These are phyloP conservation scores for Abortiporus biennis DNA, from an alignment of 1,284 basidiomycete species.

Conservation along the genomic window DNA sequence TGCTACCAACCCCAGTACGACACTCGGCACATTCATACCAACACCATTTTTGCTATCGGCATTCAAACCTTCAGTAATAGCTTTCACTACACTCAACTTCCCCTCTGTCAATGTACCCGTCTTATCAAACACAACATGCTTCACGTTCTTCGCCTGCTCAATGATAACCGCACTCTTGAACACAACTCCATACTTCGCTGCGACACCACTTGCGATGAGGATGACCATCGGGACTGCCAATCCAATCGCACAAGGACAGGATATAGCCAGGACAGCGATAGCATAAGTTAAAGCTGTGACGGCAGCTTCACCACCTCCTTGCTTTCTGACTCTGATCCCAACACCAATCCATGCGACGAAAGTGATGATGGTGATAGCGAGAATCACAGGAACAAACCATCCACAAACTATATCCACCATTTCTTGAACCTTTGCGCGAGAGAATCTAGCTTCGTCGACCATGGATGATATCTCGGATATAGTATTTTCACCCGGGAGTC, in stretches of 20 bases:
- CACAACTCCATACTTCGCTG: conserved; percentile 25
- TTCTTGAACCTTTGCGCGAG: conserved; percentile 32
- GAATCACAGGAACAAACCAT: conserved; percentile 29
- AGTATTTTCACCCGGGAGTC: conserved; percentile 36
- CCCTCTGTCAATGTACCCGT: conserved; percentile 39
- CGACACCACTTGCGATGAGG: conserved; percentile 28
- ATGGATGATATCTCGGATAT: conserved; percentile 34
- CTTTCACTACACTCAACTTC: conserved; percentile 24
- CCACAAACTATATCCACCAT: conserved; percentile 31
- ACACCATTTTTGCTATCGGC: conserved; percentile 12
- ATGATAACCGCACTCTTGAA: conserved; percentile 30
- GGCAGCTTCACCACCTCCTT: conserved; percentile 21
- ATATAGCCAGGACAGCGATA: conserved; percentile 36
- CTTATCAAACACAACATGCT: conserved; percentile 39
- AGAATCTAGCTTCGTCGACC: conserved; percentile 31
- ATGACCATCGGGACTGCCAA: conserved; percentile 33
- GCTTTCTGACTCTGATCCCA: conserved; percentile 23
- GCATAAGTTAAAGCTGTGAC: conserved; percentile 32
- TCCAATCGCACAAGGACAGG: conserved; percentile 38
- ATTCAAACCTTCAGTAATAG: conserved; percentile 18
- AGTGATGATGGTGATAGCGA: conserved; percentile 23
- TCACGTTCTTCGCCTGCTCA: conserved; percentile 25
- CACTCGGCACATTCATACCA: conserved; percentile 15
- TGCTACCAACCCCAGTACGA: conserved; percentile 18
- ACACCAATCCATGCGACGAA: conserved; percentile 34